Evolutionary conservation across 208 protist genomes (phyloP), one percentile per base, ranked within the genome.

Genomic region (Leishmania braziliensis): DNA sequence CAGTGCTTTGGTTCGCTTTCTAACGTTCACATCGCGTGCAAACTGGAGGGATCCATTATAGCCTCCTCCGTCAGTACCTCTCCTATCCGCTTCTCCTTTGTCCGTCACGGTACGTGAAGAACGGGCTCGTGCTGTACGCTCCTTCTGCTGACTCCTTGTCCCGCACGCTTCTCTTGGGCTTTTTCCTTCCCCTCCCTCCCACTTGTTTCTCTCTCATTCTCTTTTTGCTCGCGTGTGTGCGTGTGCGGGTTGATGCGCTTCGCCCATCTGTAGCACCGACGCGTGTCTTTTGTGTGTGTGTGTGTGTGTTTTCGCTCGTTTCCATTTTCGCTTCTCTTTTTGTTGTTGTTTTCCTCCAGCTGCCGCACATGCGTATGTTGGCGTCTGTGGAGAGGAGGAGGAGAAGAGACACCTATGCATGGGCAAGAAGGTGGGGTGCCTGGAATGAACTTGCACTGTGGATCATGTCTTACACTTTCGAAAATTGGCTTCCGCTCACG

Each of bases 61-160:
- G 62, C 4, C 29, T 3, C 29, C 29, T 39, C 39, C 12, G 26
- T 23, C 62, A 29, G 4, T 29, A 3, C 29, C 62, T 68, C 62
- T 39, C 14, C 3, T 29, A 39, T 29, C 29, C 33, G 14, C 62
- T 68, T 29, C 12, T 68, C 29, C 50, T 50, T 29, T 18, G 33
- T 72, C 39, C 16, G 9, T 50, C 14, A 0, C 29, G 39, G 2
- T 43, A 50, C 16, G 39, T 29, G 16, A 51, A 14, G 39, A 72
- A 50, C 33, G 66, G 23, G 9, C 23, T 72, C 66, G 43, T 10
- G 23, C 53, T 39, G 20, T 23, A 12, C 46, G 5, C 43, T 66
- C 10, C 62, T 43, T 62, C 60, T 73, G 16, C 58, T 2, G 75
- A 3, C 33, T 69, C 80, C 39, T 80, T 77, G 5, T 66, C 18